These are phyloP conservation scores for Pleurotus pulmonarius DNA, from an alignment of 768 basidiomycete genomes.

Conservation along the genomic window DNA sequence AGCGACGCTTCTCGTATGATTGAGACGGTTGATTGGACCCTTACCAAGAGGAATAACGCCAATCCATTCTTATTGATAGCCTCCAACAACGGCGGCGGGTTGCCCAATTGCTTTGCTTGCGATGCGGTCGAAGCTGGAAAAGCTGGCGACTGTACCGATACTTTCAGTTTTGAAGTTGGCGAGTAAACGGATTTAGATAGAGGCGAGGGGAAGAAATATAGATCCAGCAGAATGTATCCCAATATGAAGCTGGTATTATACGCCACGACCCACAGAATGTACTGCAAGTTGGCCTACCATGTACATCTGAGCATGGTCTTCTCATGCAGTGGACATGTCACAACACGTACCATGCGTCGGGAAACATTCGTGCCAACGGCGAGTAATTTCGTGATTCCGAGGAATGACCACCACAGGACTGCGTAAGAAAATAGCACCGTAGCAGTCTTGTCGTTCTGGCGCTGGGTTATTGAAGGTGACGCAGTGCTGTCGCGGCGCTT, in stretches of 20 bases:
- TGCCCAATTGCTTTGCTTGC: conserved; percentile 8
- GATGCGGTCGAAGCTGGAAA: conserved; percentile 9
- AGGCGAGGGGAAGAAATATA: conserved; percentile 57
- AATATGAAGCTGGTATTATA: conserved; percentile 87
- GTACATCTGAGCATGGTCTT: not conserved
- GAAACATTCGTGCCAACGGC: conserved; percentile 45
- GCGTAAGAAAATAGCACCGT: conserved; percentile 76
- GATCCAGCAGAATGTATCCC: conserved; percentile 75
- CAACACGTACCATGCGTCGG: conserved; percentile 35
- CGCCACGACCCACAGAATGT: conserved; percentile 85
- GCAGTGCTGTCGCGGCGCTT: conserved; percentile 16
- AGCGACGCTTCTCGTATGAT: not conserved
- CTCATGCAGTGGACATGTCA: not conserved
- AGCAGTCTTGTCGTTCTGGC: conserved; percentile 71
- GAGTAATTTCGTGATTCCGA: conserved; percentile 35
- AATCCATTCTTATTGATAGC: conserved; percentile 84
- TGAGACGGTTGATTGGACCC: conserved; percentile 23
- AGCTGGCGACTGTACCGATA: conserved; percentile 7
- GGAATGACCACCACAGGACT: conserved; percentile 71
- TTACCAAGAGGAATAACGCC: conserved; percentile 73
- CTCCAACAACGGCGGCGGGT: conserved; percentile 57
- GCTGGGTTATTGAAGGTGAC: conserved; percentile 23
- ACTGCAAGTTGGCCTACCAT: conserved; percentile 77
- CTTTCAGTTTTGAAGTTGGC: conserved; percentile 27
- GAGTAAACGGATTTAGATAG: conserved; percentile 16